Evolutionary conservation across 2,329 filamentous ascomycete species (phyloP).

Genomic region (Venturiaceae sp.): DNA sequence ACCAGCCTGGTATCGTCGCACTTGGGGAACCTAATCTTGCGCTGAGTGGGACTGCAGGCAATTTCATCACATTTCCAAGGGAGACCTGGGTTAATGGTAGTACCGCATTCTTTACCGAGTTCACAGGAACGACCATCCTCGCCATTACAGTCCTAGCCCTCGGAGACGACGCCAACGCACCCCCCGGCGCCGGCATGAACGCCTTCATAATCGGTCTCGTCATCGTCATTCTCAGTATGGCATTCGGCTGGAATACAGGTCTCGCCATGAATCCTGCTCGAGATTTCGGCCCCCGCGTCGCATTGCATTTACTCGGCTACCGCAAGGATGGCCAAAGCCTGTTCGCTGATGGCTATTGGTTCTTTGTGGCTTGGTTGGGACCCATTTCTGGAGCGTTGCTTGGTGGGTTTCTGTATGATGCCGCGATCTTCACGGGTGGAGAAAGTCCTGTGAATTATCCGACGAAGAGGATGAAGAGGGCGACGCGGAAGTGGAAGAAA

Average conservation of each 20-base stretch:
- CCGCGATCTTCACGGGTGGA: constrained; percentile 16
- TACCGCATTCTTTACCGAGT: constrained; percentile 55
- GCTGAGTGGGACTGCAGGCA: constrained; percentile 14
- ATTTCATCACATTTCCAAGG: constrained; percentile 18
- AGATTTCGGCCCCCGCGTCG: constrained; percentile 60
- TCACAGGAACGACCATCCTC: constrained; percentile 54
- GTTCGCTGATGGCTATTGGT: constrained; percentile 55
- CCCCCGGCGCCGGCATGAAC: constrained; percentile 35
- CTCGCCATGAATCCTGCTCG: constrained; percentile 68
- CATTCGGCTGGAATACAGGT: constrained; percentile 68
- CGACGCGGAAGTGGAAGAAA: constrained; percentile 3
- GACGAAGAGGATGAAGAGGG: background rate
- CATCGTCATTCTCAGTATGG: constrained; percentile 62
- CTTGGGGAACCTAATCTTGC: constrained; percentile 11
- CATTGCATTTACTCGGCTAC: constrained; percentile 59
- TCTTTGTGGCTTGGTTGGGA: constrained; percentile 44
- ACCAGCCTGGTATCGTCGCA: constrained; percentile 23
- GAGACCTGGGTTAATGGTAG: constrained; percentile 15
- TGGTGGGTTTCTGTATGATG: constrained; percentile 4
- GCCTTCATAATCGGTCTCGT: constrained; percentile 46
- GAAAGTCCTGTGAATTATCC: constrained; percentile 8
- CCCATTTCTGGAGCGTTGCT: constrained; percentile 1
- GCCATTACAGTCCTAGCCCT: constrained; percentile 63
- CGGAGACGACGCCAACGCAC: constrained; percentile 39
- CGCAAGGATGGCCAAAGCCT: constrained; percentile 53